Percentiles rank a stretch among this genome's conserved stretches.
Evolutionary conservation across 768 basidiomycete species (phyloP).

Genomic region (Omphalotus guepiniiformis): DNA sequence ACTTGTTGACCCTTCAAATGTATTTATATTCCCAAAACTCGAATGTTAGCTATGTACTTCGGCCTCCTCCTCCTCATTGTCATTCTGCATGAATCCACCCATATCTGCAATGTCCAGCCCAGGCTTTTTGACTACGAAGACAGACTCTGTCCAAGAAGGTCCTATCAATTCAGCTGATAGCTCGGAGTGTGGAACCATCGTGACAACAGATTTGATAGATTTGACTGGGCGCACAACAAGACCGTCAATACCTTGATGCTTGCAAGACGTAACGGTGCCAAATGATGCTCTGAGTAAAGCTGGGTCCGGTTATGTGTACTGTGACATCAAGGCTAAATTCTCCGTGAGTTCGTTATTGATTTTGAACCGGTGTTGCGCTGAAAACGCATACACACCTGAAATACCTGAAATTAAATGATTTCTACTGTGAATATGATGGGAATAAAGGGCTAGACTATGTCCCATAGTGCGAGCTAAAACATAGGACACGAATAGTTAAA

Average conservation of each 20-base stretch:
- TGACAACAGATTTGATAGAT: constrained; percentile 25
- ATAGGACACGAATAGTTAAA: no score
- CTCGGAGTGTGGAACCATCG: constrained; percentile 22
- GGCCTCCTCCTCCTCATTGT: neutral
- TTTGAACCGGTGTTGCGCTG: no score
- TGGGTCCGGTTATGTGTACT: neutral
- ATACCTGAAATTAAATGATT: no score
- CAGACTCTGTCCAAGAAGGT: constrained; percentile 18
- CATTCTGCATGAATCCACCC: constrained; percentile 18
- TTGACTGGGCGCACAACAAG: constrained; percentile 17
- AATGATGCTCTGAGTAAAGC: neutral
- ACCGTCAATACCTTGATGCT: neutral
- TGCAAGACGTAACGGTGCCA: constrained; percentile 15
- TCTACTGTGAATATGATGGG: no score
- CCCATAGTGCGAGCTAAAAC: no score
- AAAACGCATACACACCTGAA: no score
- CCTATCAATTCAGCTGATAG: neutral
- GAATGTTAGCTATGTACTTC: constrained; percentile 15
- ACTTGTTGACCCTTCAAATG: neutral
- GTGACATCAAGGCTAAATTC: neutral
- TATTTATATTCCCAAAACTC: constrained; percentile 6
- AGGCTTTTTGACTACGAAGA: neutral
- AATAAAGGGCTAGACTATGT: no score
- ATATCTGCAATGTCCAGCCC: constrained; percentile 2
- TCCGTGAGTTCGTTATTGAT: neutral